Base-by-base conservation (phyloP, 352 stramenopile species). In the Globisporangium mamillatum region DNA sequence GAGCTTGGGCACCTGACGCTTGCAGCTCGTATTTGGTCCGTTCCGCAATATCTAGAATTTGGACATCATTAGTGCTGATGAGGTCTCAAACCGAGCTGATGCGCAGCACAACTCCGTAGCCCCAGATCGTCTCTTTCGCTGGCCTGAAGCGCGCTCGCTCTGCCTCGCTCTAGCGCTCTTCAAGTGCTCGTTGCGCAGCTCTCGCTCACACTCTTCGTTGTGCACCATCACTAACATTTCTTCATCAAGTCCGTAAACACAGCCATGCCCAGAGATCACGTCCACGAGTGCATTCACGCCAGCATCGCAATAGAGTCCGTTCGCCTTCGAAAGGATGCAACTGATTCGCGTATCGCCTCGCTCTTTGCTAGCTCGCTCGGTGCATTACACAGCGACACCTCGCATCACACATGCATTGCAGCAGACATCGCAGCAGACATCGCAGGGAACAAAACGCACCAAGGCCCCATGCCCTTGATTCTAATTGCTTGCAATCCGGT, bases 131-230 rank as follows among this genome's bases (percentile, higher is more conserved):
- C 50, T 88, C 81, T 24, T 32, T 62, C 5, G n/a, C 27, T 1
- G 77, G 71, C 7, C 9, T 9, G 10, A 71, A 65, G 20, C 44
- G n/a, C 1, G 25, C 22, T 4, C 63, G 36, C 58, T 75, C 57
- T 0, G 71, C n/a, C 58, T 85, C 72, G 0, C 55, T 16, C n/a
- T 82, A 60, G 20, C 78, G 61, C 54, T 88, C 66, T 22, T 78
- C 57, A 38, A 79, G 36, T 88, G 71, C 57, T 90, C 74, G 14
- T 86, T 60, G 22, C 88, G 79, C n/a, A 90, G 41, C 66, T 91
- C 79, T 14, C 77, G 79, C 66, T 90, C 82, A 14, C 78, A 90
- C 55, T 91, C 75, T 48, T 84, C 75, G 18, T 64, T 75, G 54
- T 84, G 82, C 0, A 71, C 61, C 20, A 71, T 81, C 22, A 84